Base-by-base conservation (phyloP, 345 rosid genomes). In the Crucihimalaya himalaica region DNA sequence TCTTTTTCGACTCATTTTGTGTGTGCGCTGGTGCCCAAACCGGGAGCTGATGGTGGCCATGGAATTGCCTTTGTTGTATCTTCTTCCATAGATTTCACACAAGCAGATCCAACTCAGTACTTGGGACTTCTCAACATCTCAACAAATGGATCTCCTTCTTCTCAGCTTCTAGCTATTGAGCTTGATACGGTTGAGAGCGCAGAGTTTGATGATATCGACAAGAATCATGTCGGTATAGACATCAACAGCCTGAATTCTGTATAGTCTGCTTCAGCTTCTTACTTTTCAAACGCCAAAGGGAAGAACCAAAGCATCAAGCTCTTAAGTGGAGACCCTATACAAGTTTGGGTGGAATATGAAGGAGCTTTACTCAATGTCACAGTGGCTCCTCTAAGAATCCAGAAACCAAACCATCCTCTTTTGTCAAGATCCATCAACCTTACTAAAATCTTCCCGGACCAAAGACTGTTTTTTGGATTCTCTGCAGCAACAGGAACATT, bases 151-250 rank as follows among this genome's bases (percentile, higher is more conserved):
- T 62, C 62, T 11, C 3, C 71, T 4, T 57, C 79, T 56, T 84
- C 82, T 75, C 85, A 81, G 46, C 56, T 85, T 45, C 45, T 88
- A 20, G 86, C 87, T 2, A 68, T 88, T 16, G 91, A 88, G 82
- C 80, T 86, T 1, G 88, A 88, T 75, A 84, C 90, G 0, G 75
- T 83, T 11, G 6, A 19, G 11, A 84, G 70, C 76, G 53, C 37
- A 8, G 90, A 88, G 48, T 84, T 86, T 46, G 48, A 71, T 4
- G 92, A 86, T 61, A 74, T 74, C 25, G 11, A 83, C 45, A 82
- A 58, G 54, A 86, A 86, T 50, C 96, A 85, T 74, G 88, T 88
- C 5, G 87, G 89, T 18, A 82, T 89, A 42, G 83, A 87, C 65
- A 65, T 88, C 64, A 88, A 82, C 40, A 63, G 66, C 42, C 52